These are phyloP conservation scores for Phaeotremella skinneri DNA, from an alignment of 768 basidiomycete species.

Conservation along the genomic window DNA sequence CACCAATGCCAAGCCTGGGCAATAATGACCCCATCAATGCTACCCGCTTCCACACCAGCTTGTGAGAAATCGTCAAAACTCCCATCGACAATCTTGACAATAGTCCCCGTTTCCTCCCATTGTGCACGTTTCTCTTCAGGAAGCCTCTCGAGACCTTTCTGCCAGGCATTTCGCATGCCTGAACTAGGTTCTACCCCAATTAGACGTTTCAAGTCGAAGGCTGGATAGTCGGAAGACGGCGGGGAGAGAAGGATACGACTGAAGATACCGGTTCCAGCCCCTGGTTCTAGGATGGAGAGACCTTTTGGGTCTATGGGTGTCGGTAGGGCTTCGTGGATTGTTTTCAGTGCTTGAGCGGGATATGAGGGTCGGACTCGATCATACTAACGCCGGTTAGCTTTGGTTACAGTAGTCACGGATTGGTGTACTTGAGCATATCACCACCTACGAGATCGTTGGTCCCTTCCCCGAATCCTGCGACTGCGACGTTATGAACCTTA, in stretches of 20 bases:
- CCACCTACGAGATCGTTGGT: slow-evolving; percentile 65
- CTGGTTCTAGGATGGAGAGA: slow-evolving; percentile 59
- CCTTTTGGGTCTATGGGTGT: slow-evolving; percentile 43
- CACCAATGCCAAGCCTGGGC: slow-evolving; percentile 85
- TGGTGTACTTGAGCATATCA: neutral
- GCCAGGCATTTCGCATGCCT: slow-evolving; percentile 79
- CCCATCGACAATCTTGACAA: slow-evolving; percentile 33
- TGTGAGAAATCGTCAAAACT: slow-evolving; percentile 45
- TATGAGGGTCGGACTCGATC: slow-evolving; percentile 75
- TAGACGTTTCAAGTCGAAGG: slow-evolving; percentile 56
- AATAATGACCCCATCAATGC: slow-evolving; percentile 34
- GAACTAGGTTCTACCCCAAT: slow-evolving; percentile 74
- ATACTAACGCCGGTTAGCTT: slow-evolving; percentile 31
- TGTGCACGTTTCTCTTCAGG: neutral
- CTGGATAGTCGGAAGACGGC: slow-evolving; percentile 50
- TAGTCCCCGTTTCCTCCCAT: slow-evolving; percentile 6
- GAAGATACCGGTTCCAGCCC: slow-evolving; percentile 84
- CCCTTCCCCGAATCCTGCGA: slow-evolving; percentile 69
- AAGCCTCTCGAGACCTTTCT: slow-evolving; percentile 46
- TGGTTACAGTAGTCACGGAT: neutral
- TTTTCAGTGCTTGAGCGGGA: slow-evolving; percentile 62
- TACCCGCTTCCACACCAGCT: slow-evolving; percentile 18
- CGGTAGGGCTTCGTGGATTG: slow-evolving; percentile 60
- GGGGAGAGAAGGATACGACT: slow-evolving; percentile 67
- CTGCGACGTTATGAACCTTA: slow-evolving; percentile 65